phyloP scores from a whole-genome alignment of 352 stramenopile species.

The Phytophthora macrochlamydospora region DNA sequence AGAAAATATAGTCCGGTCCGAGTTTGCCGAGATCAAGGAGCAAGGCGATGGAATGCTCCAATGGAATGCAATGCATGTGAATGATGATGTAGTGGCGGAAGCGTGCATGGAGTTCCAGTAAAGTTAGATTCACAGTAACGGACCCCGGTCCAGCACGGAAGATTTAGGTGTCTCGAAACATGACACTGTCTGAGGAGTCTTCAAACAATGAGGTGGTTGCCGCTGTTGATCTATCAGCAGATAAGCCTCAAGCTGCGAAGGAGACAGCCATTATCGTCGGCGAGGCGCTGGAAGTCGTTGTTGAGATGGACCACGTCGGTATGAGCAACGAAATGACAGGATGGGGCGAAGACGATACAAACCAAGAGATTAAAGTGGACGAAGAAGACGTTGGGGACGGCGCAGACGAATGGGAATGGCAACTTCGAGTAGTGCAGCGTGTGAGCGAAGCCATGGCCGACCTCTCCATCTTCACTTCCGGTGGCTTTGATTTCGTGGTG shows the following conservation, averaged over 20 bases:
- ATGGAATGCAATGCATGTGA: constrained; percentile 42
- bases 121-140: too few relatives aligned
- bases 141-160: too few relatives aligned
- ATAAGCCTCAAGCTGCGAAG: background rate
- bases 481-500: constrained; percentile 57
- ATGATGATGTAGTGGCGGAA: constrained; percentile 2
- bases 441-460: constrained; percentile 41
- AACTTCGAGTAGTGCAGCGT: constrained; percentile 61
- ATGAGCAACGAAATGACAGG: constrained; percentile 4
- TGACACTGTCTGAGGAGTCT: constrained; percentile 1
- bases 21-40: constrained; percentile 5
- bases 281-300: background rate
- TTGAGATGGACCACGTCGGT: background rate
- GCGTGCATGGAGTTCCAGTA: too few relatives aligned
- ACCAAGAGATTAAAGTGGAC: constrained; percentile 3
- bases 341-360: constrained; percentile 16
- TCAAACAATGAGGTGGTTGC: background rate
- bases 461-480: constrained; percentile 36
- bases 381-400: constrained; percentile 11
- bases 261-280: background rate
- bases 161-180: background rate
- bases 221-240: background rate
- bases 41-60: constrained; percentile 20
- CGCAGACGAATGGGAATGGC: constrained; percentile 37
- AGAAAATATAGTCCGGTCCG: constrained; percentile 25